Conservation (phyloP, 352 stramenopile species). For the Albugo candida region DNA sequence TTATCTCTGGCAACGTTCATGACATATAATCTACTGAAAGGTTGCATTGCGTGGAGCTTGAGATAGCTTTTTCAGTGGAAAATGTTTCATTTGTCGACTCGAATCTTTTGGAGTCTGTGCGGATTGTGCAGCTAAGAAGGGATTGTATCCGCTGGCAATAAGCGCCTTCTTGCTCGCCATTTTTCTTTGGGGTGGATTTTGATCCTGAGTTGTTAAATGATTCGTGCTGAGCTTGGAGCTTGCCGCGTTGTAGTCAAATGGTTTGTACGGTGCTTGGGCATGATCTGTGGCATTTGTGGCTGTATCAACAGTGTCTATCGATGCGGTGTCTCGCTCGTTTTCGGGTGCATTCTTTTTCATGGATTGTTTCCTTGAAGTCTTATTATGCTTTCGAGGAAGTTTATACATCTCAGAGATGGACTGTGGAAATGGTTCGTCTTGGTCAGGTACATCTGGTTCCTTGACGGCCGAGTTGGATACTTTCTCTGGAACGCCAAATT, state of each 20-base stretch:
- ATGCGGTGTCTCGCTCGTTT: conserved; percentile 18
- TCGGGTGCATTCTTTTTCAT: conserved; percentile 13
- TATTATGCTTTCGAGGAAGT: conserved; percentile 30
- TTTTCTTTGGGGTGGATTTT: conserved; percentile 12
- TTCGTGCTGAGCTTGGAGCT: background rate
- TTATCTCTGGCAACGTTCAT: background rate
- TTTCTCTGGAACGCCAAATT: background rate
- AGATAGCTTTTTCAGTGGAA: conserved; percentile 55
- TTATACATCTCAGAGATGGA: conserved; percentile 65
- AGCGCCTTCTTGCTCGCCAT: conserved; percentile 14
- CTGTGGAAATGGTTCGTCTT: conserved; percentile 15
- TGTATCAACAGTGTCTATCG: conserved; percentile 7
- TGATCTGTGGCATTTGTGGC: background rate
- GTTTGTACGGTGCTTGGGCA: background rate
- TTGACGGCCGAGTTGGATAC: background rate
- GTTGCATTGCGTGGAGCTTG: conserved; percentile 71
- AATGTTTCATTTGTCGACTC: too few species aligned
- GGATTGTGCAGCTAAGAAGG: conserved; percentile 37
- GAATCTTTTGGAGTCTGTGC: conserved; percentile 10
- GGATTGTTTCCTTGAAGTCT: conserved; percentile 20
- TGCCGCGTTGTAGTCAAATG: conserved; percentile 7
- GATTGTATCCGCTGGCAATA: conserved; percentile 35
- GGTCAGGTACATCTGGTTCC: conserved; percentile 1
- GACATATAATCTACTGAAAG: conserved; percentile 35
- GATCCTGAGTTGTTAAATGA: conserved; percentile 2